Evolutionary conservation across 2,329 filamentous ascomycete species (phyloP).

Genomic region (Alternaria gansuensis): DNA sequence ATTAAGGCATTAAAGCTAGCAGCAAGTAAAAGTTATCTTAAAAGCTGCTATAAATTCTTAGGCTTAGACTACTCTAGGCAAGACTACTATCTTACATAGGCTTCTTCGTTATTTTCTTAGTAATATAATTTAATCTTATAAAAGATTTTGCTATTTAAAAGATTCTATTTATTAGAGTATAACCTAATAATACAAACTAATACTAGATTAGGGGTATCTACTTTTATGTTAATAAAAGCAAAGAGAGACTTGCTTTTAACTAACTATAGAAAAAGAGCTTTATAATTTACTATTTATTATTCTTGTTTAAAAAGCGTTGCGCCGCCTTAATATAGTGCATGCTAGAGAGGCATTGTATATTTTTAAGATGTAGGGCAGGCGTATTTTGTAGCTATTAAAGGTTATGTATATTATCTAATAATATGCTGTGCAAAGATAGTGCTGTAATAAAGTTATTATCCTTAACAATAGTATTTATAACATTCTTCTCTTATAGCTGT

Average conservation of each 20-base stretch:
- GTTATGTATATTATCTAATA: slow-evolving; percentile 13
- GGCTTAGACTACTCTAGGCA: slow-evolving; percentile 29
- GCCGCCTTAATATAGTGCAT: slow-evolving; percentile 29
- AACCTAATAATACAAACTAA: slow-evolving; percentile 23
- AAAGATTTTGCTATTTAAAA: slow-evolving; percentile 32
- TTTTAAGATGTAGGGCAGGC: slow-evolving; percentile 19
- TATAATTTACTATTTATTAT: slow-evolving; percentile 36
- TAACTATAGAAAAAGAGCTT: slow-evolving; percentile 29
- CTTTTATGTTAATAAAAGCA: slow-evolving; percentile 1
- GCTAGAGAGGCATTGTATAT: slow-evolving; percentile 29
- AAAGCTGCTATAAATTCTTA: slow-evolving; percentile 30
- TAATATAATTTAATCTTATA: slow-evolving; percentile 31
- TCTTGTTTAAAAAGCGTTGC: slow-evolving; percentile 26
- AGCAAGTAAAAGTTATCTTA: slow-evolving; percentile 20
- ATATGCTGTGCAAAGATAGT: slow-evolving; percentile 14
- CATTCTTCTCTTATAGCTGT: slow-evolving; percentile 31
- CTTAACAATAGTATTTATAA: slow-evolving; percentile 27
- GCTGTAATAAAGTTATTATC: slow-evolving; percentile 20
- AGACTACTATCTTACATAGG: slow-evolving; percentile 29
- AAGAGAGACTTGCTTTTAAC: background rate
- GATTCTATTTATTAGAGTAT: slow-evolving; percentile 28
- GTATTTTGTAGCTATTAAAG: slow-evolving; percentile 22
- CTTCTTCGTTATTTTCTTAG: slow-evolving; percentile 14
- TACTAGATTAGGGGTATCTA: slow-evolving; percentile 20
- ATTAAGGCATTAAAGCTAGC: slow-evolving; percentile 28